phyloP scores from a whole-genome alignment of 192 early-diverging fungal genomes.

The Coemansia sp. region DNA sequence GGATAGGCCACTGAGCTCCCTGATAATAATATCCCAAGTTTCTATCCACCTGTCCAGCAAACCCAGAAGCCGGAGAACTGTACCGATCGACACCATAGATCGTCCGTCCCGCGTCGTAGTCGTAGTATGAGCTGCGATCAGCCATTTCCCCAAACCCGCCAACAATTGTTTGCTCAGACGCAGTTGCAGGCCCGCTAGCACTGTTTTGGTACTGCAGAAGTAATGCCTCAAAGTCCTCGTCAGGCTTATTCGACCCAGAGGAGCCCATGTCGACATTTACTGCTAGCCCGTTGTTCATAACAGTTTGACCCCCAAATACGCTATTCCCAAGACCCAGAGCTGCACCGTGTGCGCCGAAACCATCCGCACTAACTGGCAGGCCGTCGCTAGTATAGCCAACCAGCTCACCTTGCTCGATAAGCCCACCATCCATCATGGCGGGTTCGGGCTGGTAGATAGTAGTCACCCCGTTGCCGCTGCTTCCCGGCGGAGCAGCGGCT shows the following conservation, averaged over 20 bases:
- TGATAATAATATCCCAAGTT: not conserved
- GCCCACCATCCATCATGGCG: not conserved
- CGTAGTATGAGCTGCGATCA: constrained; percentile 1
- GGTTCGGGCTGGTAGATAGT: not conserved
- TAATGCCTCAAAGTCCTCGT: constrained; percentile 22
- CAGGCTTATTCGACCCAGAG: not conserved
- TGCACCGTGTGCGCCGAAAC: not conserved
- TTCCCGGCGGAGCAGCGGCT: not conserved
- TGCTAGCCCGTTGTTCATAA: not conserved
- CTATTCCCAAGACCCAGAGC: not conserved
- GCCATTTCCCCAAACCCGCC: not conserved
- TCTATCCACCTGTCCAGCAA: not conserved
- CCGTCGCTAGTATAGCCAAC: not conserved
- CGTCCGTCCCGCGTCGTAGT: not conserved
- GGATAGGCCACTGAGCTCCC: not conserved
- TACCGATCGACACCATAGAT: constrained; percentile 1
- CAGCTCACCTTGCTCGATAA: not conserved
- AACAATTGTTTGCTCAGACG: not conserved
- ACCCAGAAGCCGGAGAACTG: not conserved
- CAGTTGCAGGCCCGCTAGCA: not conserved
- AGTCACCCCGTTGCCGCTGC: not conserved
- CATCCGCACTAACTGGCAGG: not conserved
- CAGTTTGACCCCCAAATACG: not conserved
- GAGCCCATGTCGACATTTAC: not conserved
- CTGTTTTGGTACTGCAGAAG: constrained; percentile 18